Conservation (phyloP, 768 basidiomycete species). For the Tricholoma matsutake region DNA sequence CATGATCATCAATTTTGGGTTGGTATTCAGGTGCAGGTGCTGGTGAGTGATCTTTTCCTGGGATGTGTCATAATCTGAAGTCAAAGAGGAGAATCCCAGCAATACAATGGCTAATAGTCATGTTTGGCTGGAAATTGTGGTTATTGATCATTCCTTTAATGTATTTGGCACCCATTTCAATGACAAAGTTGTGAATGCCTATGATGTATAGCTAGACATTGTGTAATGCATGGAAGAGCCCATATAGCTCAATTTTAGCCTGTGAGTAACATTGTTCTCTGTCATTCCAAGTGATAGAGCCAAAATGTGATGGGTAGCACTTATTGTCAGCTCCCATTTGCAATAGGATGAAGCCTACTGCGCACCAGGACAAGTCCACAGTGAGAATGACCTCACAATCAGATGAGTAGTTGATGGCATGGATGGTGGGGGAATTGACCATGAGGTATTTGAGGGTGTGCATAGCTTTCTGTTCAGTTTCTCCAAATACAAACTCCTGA, state of each 20-base stretch:
- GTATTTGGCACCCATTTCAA: constrained; percentile 19
- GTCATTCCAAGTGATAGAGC: too few species aligned
- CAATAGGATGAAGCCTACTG: constrained; percentile 4
- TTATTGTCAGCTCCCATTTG: constrained; percentile 7
- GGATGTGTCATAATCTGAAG: constrained; percentile 36
- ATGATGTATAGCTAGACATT: constrained; percentile 19
- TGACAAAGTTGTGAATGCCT: constrained; percentile 20
- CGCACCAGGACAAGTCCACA: constrained; percentile 27
- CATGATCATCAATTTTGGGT: too few species aligned
- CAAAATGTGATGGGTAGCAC: constrained; percentile 15
- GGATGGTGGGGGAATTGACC: constrained; percentile 18
- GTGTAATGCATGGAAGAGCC: constrained; percentile 22
- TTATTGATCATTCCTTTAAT: constrained; percentile 38
- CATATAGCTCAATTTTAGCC: constrained; percentile 27
- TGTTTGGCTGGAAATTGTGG: constrained; percentile 34
- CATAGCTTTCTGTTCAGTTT: constrained; percentile 18
- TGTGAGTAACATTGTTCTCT: constrained; percentile 17
- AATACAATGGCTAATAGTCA: constrained; percentile 41
- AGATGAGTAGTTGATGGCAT: constrained; percentile 25
- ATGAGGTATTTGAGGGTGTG: constrained; percentile 6
- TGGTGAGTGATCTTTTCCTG: constrained; percentile 5
- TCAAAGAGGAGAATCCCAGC: constrained; percentile 34
- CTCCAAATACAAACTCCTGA: constrained; percentile 19
- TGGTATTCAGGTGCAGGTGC: too few species aligned
- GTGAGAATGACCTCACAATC: constrained; percentile 20